Base-by-base conservation (phyloP, 192 early-diverging fungal genomes). In the Globomyces pollinis-pini region DNA sequence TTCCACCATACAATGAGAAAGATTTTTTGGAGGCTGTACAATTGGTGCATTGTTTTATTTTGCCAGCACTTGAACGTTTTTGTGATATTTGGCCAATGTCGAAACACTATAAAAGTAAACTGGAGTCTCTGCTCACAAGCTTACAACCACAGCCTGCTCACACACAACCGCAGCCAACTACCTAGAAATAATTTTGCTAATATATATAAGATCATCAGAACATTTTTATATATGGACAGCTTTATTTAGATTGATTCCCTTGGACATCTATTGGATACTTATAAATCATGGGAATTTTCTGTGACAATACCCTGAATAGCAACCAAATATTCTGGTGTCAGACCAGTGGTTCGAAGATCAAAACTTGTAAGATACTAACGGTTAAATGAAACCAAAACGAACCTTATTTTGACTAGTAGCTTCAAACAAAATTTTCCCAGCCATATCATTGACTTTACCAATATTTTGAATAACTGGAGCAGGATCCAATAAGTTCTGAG, bases 351-450 rank as follows among this genome's bases (percentile, higher is more conserved):
- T n/a, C 77, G 44, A 16, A 79, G 16, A 50, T 79, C 77, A 24
- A 79, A 60, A 30, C 54, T 69, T 15, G 74, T 71, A 11, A 79
- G 53, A 42, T 79, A 79, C 77, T 78, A 36, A 7, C 0, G 28
- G 3, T 21, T 51, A 12, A 18, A 36, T 5, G 0, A n/a, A 23
- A 57, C 9, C 43, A n/a, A 12, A 13, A 36, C 33, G 24, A 36
- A 75, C 77, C 71, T 79, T 79, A 41, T 79, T 79, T 57, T 75
- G 72, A 38, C 69, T 74, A 7, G 77, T 63, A 11, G 77, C 77
- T 35, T 79, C 77, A 55, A 79, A 76, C 8, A 79, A 15, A 52
- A 66, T 47, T 44, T 73, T 79, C 3, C 77, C 77, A 16, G 67
- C 61, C 2, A 60, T 21, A 66, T 79, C 77, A 3, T 21, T 57